phyloP scores from a whole-genome alignment of 2,329 filamentous ascomycete species.

The Cordyceps pruinosa region DNA sequence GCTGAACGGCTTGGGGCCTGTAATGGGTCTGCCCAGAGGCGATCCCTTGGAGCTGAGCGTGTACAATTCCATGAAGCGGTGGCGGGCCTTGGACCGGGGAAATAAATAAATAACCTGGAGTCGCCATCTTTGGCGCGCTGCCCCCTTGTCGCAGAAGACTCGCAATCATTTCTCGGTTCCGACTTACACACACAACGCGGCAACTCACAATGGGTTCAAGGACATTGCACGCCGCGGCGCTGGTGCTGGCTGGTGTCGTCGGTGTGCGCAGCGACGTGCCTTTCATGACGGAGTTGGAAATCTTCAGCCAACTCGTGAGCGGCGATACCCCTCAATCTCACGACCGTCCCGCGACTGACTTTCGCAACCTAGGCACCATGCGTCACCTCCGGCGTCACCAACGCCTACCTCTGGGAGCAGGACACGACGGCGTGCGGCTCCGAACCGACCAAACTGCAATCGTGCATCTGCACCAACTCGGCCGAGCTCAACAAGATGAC shows the following conservation, averaged over 20 bases:
- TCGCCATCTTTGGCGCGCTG: not conserved
- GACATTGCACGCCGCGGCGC: not conserved
- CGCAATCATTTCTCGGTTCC: not conserved
- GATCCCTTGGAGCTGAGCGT: conserved; percentile 1
- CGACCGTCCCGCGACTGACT: not conserved
- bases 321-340: not conserved
- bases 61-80: not conserved
- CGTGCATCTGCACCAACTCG: conserved; percentile 41
- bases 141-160: not conserved
- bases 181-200: not conserved
- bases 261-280: conserved; percentile 18
- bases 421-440: conserved; percentile 28
- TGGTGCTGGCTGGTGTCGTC: not conserved
- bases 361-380: conserved; percentile 34
- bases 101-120: not conserved
- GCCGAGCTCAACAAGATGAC: conserved; percentile 23
- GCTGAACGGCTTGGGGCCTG: not conserved
- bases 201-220: not conserved
- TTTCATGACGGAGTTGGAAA: conserved; percentile 30
- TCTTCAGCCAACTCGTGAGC: conserved; percentile 30
- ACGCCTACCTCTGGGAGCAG: conserved; percentile 34
- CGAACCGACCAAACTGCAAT: conserved; percentile 35
- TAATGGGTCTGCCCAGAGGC: not conserved
- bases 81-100: not conserved
- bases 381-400: conserved; percentile 33